Conservation (phyloP, 148 eudicot species). For the Linanthus parryae region DNA sequence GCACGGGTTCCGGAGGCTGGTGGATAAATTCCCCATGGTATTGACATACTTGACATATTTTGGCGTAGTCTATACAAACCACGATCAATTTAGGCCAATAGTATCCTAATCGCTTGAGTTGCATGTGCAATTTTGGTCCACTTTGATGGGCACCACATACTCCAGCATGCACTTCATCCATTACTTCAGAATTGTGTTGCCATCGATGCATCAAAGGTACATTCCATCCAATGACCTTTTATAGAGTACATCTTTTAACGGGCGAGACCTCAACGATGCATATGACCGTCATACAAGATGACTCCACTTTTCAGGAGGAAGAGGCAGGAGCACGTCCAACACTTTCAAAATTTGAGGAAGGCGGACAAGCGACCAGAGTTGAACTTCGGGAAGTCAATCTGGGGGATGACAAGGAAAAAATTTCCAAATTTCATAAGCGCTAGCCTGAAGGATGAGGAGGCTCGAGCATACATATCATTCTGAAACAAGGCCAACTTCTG, state of each 20-base stretch:
- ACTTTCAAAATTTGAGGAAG: too few relatives aligned
- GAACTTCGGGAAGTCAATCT: too few relatives aligned
- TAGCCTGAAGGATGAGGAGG: too few relatives aligned
- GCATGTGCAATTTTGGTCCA: not conserved
- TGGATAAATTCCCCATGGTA: not conserved
- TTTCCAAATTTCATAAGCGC: too few relatives aligned
- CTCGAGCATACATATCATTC: too few relatives aligned
- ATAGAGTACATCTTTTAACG: not conserved
- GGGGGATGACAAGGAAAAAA: too few relatives aligned
- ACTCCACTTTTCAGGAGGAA: too few relatives aligned
- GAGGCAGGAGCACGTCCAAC: too few relatives aligned
- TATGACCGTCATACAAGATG: too few relatives aligned
- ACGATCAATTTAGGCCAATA: not conserved
- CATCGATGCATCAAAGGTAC: not conserved
- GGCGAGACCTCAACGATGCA: too few relatives aligned
- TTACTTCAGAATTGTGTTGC: not conserved
- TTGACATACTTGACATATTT: not conserved
- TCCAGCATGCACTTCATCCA: not conserved
- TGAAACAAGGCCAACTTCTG: too few relatives aligned
- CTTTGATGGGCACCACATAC: not conserved
- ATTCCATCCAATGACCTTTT: not conserved
- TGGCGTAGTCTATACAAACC: not conserved
- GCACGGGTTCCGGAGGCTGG: not conserved
- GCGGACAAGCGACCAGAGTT: too few relatives aligned
- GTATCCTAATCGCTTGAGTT: not conserved